Percentiles rank a stretch among this genome's conserved stretches.
These are phyloP conservation scores for Saitozyma sp. DNA, from an alignment of 768 basidiomycete genomes.

Conservation along the genomic window DNA sequence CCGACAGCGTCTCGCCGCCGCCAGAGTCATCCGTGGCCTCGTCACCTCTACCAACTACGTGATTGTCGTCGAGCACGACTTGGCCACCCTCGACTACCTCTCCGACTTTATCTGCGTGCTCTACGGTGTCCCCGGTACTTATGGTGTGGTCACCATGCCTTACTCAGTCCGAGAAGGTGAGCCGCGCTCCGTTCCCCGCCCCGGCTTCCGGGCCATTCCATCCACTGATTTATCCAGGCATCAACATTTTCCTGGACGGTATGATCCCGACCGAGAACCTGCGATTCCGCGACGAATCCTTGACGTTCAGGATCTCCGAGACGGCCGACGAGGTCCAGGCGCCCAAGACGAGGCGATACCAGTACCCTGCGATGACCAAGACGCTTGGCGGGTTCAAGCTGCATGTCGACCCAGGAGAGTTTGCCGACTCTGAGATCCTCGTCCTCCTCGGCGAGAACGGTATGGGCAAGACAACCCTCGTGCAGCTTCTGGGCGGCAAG, in stretches of 20 bases:
- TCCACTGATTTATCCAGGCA: conserved; percentile 60
- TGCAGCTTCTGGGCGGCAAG: conserved; percentile 90
- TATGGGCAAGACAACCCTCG: conserved; percentile 97
- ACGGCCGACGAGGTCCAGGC: conserved; percentile 84
- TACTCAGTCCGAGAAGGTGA: conserved; percentile 94
- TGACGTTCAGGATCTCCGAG: conserved; percentile 97
- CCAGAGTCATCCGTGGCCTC: conserved; percentile 87
- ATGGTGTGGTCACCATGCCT: conserved; percentile 94
- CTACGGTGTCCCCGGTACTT: conserved; percentile 67
- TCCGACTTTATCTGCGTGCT: conserved; percentile 98
- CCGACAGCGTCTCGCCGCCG: conserved; percentile 90
- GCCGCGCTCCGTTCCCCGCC: conserved; percentile 15
- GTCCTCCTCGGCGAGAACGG: conserved; percentile 99
- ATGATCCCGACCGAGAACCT: conserved; percentile 98
- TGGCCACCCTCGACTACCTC: conserved; percentile 95
- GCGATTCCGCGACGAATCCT: conserved; percentile 92
- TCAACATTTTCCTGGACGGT: conserved; percentile 99
- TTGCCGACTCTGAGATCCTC: conserved; percentile 99
- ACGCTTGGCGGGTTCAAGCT: conserved; percentile 94
- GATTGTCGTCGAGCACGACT: conserved; percentile 96
- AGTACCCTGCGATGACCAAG: conserved; percentile 95
- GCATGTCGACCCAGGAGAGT: conserved; percentile 81
- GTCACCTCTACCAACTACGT: conserved; percentile 84
- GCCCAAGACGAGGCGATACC: conserved; percentile 84
- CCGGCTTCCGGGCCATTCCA: not conserved